These are phyloP conservation scores for Botrytis hyacinthi DNA, from an alignment of 2,329 filamentous ascomycete genomes.

Conservation along the genomic window DNA sequence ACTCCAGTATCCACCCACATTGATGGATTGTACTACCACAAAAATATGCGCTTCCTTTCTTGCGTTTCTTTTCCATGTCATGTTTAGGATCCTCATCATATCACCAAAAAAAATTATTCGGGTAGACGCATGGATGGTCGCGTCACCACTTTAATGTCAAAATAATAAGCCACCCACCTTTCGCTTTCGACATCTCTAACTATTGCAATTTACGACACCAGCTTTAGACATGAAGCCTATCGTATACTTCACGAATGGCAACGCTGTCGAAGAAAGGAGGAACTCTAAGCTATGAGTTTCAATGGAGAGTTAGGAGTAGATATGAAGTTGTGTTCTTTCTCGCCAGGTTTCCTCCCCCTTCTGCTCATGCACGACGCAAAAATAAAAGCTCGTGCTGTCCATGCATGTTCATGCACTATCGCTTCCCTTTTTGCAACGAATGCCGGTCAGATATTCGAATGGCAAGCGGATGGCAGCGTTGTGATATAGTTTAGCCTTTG, in stretches of 20 bases:
- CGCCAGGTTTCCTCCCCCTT: neutral
- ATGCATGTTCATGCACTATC: conserved; percentile 17
- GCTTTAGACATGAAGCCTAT: neutral
- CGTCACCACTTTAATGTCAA: conserved; percentile 21
- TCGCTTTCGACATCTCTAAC: conserved; percentile 9
- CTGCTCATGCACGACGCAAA: conserved; percentile 18
- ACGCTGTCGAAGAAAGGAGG: neutral
- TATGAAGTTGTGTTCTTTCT: conserved; percentile 1
- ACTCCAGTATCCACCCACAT: conserved; percentile 2
- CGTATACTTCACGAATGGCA: neutral
- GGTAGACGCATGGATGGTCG: conserved; percentile 19
- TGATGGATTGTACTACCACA: conserved; percentile 20
- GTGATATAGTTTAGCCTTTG: conserved; percentile 1
- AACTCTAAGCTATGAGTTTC: neutral
- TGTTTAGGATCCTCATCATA: conserved; percentile 1
- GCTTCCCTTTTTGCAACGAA: conserved; percentile 5
- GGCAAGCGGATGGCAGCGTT: neutral
- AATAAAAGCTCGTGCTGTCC: conserved; percentile 10
- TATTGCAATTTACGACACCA: neutral
- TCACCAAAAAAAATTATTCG: conserved; percentile 15
- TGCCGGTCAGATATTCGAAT: neutral
- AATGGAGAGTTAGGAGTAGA: conserved; percentile 18
- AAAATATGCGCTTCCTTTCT: conserved; percentile 16
- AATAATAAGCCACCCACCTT: conserved; percentile 20
- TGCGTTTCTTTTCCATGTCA: conserved; percentile 13